Base-by-base conservation (phyloP, 805 yeast genomes). In the Blastobotrys peoriensis region DNA sequence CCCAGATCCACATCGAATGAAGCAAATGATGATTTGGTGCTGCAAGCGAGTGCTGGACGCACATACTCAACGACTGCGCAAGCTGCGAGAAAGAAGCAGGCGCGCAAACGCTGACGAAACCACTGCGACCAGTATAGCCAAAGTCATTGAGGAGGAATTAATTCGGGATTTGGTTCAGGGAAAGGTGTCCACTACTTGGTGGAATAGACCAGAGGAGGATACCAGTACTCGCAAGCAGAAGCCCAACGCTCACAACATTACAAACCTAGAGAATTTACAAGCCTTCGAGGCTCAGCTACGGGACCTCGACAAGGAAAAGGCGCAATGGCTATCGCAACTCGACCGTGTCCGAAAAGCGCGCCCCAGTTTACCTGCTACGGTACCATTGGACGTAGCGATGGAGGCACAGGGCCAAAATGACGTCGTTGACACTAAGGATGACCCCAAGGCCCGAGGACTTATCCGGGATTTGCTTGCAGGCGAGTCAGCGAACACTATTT, bases 1-100 rank as follows among this genome's bases (percentile, higher is more conserved):
- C 33, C 85, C 91, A 0, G 89, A 79, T 40, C 87, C 89, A 2
- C 83, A 80, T 53, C 70, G 78, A 50, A 78, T 85, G 82, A 69
- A 82, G 50, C 87, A 82, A 55, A 59, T 85, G 21, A 58, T 84
- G 38, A 67, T 76, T 2, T 83, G 91, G 93, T 77, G 85, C 50
- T 69, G 78, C 25, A 75, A 75, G 48, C 69, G 81, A 53, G 68
- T 70, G 28, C 51, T 74, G 36, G 58, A 53, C 16, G 66, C 63
- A 33, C 47, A 39, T 37, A 49, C 41, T 17, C 45, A 45, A 21
- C 58, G 53, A 30, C 44, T 44, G 25, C 35, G 45, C 10, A 13
- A 28, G 23, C 37, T 15, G 52, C 67, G 62, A 40, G 60, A 52
- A 33, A 54, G 50, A 48, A 51, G 33, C 45, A 52, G 42, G 45